phyloP scores from a whole-genome alignment of 306 rosid genomes.

The Hippophae gyantsensis region DNA sequence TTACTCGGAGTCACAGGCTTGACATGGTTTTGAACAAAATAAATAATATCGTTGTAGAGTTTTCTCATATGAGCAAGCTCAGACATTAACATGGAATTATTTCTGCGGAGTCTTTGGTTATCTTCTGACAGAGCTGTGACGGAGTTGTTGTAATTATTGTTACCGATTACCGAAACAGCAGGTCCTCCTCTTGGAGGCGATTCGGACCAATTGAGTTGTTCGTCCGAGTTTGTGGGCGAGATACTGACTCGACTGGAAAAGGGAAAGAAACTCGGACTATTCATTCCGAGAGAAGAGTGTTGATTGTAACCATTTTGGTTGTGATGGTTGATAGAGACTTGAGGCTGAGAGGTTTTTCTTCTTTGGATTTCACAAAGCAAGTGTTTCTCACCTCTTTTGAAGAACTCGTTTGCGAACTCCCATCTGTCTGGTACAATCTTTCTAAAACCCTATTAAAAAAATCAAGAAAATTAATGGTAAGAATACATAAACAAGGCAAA shows the following conservation, averaged over 20 bases:
- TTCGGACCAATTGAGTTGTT: constrained; percentile 17
- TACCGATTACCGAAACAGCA: background rate
- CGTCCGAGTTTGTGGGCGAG: constrained; percentile 13
- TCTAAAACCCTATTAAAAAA: constrained; percentile 53
- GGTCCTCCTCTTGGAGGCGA: constrained; percentile 31
- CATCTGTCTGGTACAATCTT: constrained; percentile 73
- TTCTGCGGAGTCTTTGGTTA: constrained; percentile 55
- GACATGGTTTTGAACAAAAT: constrained; percentile 70
- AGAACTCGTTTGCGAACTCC: constrained; percentile 74
- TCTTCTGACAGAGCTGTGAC: constrained; percentile 54
- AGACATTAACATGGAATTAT: constrained; percentile 59
- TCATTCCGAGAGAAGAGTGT: constrained; percentile 13
- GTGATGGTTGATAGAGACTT: background rate
- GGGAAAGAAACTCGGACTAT: too few relatives aligned
- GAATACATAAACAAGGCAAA: background rate
- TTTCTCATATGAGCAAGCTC: constrained; percentile 72
- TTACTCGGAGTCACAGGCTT: constrained; percentile 69
- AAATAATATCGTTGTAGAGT: constrained; percentile 70
- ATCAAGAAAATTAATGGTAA: background rate
- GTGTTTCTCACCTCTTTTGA: constrained; percentile 62
- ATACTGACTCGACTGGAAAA: too few relatives aligned
- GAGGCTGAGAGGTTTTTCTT: constrained; percentile 50
- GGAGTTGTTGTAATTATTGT: constrained; percentile 22
- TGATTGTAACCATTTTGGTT: constrained; percentile 26
- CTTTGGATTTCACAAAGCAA: constrained; percentile 61